A percentile compares a stretch with the other conserved stretches of the same genome.
phyloP scores from a whole-genome alignment of 345 rosid species.

The Populus nigra region DNA sequence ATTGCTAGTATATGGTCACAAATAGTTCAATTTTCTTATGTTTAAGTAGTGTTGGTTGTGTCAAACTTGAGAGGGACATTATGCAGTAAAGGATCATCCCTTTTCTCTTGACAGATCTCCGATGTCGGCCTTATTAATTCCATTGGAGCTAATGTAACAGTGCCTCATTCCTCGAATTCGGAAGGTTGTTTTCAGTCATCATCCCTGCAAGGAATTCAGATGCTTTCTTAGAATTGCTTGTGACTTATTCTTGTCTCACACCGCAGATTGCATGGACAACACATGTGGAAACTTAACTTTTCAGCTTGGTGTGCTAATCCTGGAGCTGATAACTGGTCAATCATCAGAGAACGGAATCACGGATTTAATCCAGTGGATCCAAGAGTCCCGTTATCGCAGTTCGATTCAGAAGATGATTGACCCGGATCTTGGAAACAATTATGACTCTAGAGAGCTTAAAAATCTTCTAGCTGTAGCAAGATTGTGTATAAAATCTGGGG shows the following conservation, averaged over 20 bases:
- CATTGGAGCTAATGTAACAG: constrained; percentile 24
- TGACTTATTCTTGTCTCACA: background rate
- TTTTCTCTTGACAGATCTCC: constrained; percentile 48
- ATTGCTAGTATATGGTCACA: background rate
- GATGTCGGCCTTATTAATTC: constrained; percentile 55
- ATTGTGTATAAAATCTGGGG: constrained; percentile 59
- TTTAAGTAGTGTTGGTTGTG: background rate
- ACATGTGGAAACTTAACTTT: constrained; percentile 56
- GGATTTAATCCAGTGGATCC: constrained; percentile 72
- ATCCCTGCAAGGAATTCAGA: background rate
- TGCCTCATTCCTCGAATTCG: constrained; percentile 35
- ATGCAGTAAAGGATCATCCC: background rate
- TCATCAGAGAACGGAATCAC: constrained; percentile 57
- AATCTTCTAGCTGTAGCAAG: constrained; percentile 70
- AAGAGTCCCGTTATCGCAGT: constrained; percentile 53
- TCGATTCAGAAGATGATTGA: constrained; percentile 82
- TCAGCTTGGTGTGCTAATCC: constrained; percentile 81
- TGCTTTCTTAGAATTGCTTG: background rate
- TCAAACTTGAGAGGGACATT: background rate
- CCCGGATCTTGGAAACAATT: constrained; percentile 75
- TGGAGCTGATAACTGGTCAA: constrained; percentile 88
- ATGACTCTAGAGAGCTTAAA: constrained; percentile 61
- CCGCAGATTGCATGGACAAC: constrained; percentile 44
- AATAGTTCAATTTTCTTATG: background rate
- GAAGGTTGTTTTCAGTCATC: constrained; percentile 41